These are phyloP conservation scores for Phialophora macrospora DNA, from an alignment of 2,329 filamentous ascomycete species.

Conservation along the genomic window DNA sequence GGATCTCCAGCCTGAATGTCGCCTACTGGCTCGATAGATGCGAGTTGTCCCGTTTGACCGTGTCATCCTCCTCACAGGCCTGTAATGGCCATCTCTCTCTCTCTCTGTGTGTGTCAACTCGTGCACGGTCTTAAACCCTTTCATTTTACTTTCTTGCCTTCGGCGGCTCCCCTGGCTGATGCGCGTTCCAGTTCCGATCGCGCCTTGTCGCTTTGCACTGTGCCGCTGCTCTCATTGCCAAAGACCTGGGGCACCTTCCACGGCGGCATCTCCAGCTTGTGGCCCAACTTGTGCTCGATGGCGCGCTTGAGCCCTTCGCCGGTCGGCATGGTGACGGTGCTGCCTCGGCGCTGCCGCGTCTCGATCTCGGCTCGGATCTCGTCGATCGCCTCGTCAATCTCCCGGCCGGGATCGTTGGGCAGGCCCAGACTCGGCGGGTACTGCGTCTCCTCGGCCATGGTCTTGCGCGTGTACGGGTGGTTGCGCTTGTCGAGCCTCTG, in stretches of 20 bases:
- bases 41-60: no score
- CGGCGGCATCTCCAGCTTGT: slow-evolving; percentile 25
- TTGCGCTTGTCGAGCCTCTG: slow-evolving; percentile 64
- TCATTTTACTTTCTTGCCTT: slow-evolving; percentile 18
- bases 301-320: slow-evolving; percentile 59
- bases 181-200: not conserved
- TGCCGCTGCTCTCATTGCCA: not conserved
- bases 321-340: slow-evolving; percentile 50
- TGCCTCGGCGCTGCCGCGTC: slow-evolving; percentile 57
- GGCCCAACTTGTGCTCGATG: slow-evolving; percentile 43
- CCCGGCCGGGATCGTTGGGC: slow-evolving; percentile 73
- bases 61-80: no score
- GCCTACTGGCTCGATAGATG: no score
- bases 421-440: slow-evolving; percentile 75
- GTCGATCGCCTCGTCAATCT: slow-evolving; percentile 76
- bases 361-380: slow-evolving; percentile 78
- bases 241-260: slow-evolving; percentile 24
- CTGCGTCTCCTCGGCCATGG: slow-evolving; percentile 63
- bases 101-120: not conserved
- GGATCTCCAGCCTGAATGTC: no score
- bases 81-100: no score
- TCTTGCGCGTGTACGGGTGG: slow-evolving; percentile 48
- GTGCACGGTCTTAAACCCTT: not conserved
- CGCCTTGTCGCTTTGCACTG: not conserved
- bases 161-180: not conserved